A percentile compares a stretch with the other conserved stretches of the same genome.
Conservation (phyloP, 192 early-diverging fungal genomes). For the Backusella sp. region DNA sequence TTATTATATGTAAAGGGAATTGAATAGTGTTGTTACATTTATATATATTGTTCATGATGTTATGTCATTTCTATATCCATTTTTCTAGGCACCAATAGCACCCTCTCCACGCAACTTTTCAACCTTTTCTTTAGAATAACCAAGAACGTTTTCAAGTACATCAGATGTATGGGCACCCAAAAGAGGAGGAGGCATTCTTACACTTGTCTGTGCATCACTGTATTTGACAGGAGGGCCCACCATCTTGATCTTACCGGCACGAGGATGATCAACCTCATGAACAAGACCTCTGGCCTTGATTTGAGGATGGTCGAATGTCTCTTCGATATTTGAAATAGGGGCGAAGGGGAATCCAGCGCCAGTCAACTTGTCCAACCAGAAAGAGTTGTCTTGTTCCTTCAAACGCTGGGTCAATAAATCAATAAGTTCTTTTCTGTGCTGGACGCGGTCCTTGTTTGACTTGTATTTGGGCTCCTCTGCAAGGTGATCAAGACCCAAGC, state of each 20-base stretch:
- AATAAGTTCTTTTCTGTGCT: conserved; percentile 66
- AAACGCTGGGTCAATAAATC: conserved; percentile 55
- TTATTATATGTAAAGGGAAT: background rate
- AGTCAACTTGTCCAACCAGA: conserved; percentile 68
- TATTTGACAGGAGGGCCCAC: conserved; percentile 79
- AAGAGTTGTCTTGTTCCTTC: conserved; percentile 42
- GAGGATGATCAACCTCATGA: conserved; percentile 79
- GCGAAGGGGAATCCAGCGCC: conserved; percentile 77
- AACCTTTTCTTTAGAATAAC: conserved; percentile 63
- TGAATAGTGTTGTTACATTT: background rate
- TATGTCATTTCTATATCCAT: background rate
- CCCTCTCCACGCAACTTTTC: conserved; percentile 34
- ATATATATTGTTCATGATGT: background rate
- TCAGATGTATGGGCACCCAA: conserved; percentile 90
- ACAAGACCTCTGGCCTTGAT: conserved; percentile 68
- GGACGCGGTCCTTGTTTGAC: conserved; percentile 75
- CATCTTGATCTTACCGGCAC: conserved; percentile 74
- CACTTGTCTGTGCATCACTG: conserved; percentile 57
- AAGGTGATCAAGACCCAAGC: conserved; percentile 51
- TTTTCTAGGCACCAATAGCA: conserved; percentile 32
- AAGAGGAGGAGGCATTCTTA: conserved; percentile 75
- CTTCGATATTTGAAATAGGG: conserved; percentile 74
- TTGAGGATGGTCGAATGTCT: conserved; percentile 80
- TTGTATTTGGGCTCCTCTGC: conserved; percentile 48
- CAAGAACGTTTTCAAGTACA: conserved; percentile 63